Evolutionary conservation across 148 eudicot species (phyloP).

Genomic region (Rhododendron vialii): DNA sequence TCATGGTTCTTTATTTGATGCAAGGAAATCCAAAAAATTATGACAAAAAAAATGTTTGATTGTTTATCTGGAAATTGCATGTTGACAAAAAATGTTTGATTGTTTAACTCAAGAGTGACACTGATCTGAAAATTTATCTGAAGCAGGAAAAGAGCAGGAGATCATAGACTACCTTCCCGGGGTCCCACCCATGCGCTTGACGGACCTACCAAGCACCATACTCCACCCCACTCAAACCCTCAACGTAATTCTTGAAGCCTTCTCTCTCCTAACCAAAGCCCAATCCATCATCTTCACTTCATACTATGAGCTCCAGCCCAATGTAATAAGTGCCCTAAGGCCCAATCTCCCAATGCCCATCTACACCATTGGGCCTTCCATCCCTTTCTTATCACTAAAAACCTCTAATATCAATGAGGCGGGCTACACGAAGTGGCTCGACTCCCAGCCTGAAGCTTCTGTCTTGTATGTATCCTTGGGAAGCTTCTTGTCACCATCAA

Average conservation of each 20-base stretch:
- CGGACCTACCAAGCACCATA: neutral
- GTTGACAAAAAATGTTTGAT: too few relatives aligned
- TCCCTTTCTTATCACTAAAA: neutral
- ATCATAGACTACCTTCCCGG: slow-evolving; percentile 19
- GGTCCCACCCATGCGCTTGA: slow-evolving; percentile 1
- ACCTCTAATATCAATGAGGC: neutral
- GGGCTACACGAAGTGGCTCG: slow-evolving; percentile 7
- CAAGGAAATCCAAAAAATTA: too few relatives aligned
- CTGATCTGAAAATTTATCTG: neutral
- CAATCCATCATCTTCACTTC: slow-evolving; percentile 13
- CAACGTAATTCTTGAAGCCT: neutral
- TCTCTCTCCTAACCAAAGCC: slow-evolving; percentile 5
- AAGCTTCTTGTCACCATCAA: neutral
- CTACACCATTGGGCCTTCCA: slow-evolving; percentile 3
- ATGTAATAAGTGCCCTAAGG: neutral
- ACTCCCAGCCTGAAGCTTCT: neutral
- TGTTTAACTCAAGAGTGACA: too few relatives aligned
- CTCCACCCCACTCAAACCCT: too few relatives aligned
- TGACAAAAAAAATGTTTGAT: too few relatives aligned
- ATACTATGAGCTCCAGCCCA: slow-evolving; percentile 5
- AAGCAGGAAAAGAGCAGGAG: slow-evolving; percentile 4
- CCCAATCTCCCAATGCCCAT: neutral
- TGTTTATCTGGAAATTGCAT: too few relatives aligned
- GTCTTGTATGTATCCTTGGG: neutral
- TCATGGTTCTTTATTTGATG: too few relatives aligned